Conservation (phyloP, 257 asterid species). For the Henckelia pumila region DNA sequence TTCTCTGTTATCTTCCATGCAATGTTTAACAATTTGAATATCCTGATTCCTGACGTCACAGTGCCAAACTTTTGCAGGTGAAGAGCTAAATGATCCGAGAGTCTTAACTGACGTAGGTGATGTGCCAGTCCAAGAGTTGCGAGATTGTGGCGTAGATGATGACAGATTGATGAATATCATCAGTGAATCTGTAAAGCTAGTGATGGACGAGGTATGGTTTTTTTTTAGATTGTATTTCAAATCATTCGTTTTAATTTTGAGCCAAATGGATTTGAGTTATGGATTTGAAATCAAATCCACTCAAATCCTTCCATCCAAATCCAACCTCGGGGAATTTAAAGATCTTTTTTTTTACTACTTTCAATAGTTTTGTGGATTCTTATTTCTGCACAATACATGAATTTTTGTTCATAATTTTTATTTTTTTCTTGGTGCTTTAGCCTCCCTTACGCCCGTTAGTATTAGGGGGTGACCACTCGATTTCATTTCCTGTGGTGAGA, state of each 20-base stretch:
- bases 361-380: not conserved
- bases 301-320: constrained; percentile 17
- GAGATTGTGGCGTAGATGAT: constrained; percentile 93
- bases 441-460: constrained; percentile 87
- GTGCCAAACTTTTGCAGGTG: constrained; percentile 48
- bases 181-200: constrained; percentile 89
- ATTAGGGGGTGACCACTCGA: constrained; percentile 98
- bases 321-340: not conserved
- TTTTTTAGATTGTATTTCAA: constrained; percentile 3
- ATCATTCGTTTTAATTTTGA: too few relatives aligned
- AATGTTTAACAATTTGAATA: constrained; percentile 1
- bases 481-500: constrained; percentile 90
- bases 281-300: too few relatives aligned
- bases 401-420: not conserved
- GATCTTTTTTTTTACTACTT: not conserved
- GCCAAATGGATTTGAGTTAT: too few relatives aligned
- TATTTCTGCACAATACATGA: constrained; percentile 11
- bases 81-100: constrained; percentile 81
- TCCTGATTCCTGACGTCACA: constrained; percentile 18
- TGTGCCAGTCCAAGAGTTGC: constrained; percentile 78
- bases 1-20: not conserved
- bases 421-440: constrained; percentile 35
- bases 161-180: constrained; percentile 80
- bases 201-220: constrained; percentile 82
- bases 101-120: constrained; percentile 73